Evolutionary conservation across 495 filamentous ascomycete species (phyloP).

Genomic region (Pyronema domesticum): DNA sequence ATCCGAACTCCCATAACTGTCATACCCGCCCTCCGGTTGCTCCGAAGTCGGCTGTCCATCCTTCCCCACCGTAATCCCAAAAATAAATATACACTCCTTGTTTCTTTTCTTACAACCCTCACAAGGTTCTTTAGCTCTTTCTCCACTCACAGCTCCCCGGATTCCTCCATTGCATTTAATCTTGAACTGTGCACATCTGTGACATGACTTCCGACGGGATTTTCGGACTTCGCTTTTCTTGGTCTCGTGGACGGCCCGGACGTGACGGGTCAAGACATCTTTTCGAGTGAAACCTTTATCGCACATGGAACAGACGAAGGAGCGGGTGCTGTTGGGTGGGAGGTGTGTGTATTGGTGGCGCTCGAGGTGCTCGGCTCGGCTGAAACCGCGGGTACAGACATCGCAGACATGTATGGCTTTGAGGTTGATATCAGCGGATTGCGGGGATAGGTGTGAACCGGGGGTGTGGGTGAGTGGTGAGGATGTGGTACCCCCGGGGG

Average conservation of each 20-base stretch:
- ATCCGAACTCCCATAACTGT: conserved; percentile 5
- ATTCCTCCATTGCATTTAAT: conserved; percentile 23
- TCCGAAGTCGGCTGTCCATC: background rate
- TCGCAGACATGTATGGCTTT: conserved; percentile 22
- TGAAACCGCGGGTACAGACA: conserved; percentile 21
- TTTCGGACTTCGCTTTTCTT: conserved; percentile 22
- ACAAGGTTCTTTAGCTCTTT: conserved; percentile 20
- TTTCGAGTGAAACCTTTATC: conserved; percentile 24
- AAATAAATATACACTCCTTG: conserved; percentile 23
- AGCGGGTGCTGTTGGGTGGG: conserved; percentile 22
- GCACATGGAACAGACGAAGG: conserved; percentile 22
- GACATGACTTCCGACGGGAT: conserved; percentile 22
- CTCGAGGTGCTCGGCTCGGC: conserved; percentile 23
- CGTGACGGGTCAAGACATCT: conserved; percentile 22
- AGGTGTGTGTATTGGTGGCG: conserved; percentile 23
- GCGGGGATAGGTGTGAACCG: background rate
- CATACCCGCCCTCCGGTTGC: too few relatives aligned
- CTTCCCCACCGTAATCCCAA: conserved; percentile 11
- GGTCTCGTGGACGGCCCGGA: conserved; percentile 24
- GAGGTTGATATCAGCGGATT: conserved; percentile 1
- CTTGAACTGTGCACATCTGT: conserved; percentile 23
- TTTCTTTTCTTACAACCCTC: conserved; percentile 24
- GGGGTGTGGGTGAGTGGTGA: background rate
- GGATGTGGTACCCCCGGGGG: too few relatives aligned
- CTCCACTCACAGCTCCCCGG: conserved; percentile 17